Evolutionary conservation across 371 early-diverging fungal species (phyloP).

Genomic region (Haplosporangium sp.): DNA sequence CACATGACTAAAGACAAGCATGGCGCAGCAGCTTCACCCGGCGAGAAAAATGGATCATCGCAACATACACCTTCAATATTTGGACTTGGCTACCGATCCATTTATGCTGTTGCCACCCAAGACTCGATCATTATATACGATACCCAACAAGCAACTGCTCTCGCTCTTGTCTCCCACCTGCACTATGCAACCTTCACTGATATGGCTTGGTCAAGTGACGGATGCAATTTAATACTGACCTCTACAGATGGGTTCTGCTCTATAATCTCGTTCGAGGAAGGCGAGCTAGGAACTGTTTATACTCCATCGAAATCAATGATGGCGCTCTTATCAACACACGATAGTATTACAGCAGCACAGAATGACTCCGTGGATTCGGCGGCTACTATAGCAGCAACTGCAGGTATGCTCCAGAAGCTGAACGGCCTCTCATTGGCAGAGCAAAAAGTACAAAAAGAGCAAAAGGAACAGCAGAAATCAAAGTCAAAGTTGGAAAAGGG

Average conservation of each 20-base stretch:
- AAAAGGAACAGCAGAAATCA: conserved; percentile 20
- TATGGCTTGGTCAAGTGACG: conserved; percentile 87
- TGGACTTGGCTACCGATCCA: conserved; percentile 77
- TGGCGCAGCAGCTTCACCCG: neutral
- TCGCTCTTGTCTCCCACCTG: conserved; percentile 82
- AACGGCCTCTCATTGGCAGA: conserved; percentile 43
- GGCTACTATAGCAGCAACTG: conserved; percentile 40
- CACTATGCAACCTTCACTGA: conserved; percentile 94
- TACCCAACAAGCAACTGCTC: conserved; percentile 79
- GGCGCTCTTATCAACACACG: conserved; percentile 14
- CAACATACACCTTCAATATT: conserved; percentile 50
- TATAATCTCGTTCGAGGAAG: conserved; percentile 78
- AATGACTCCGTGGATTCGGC: conserved; percentile 27
- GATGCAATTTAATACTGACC: conserved; percentile 76
- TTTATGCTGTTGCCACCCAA: conserved; percentile 90
- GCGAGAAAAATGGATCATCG: conserved; percentile 7
- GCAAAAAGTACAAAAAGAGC: conserved; percentile 25
- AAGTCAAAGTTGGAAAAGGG: conserved; percentile 34
- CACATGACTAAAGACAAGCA: neutral
- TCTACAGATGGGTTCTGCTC: conserved; percentile 94
- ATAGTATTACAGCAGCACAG: neutral
- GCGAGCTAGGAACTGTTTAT: conserved; percentile 65
- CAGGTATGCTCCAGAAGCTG: conserved; percentile 46
- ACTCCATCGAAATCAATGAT: conserved; percentile 40
- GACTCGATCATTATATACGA: conserved; percentile 90